Conservation (phyloP, 768 basidiomycete species). For the Lanmaoa rubissima region DNA sequence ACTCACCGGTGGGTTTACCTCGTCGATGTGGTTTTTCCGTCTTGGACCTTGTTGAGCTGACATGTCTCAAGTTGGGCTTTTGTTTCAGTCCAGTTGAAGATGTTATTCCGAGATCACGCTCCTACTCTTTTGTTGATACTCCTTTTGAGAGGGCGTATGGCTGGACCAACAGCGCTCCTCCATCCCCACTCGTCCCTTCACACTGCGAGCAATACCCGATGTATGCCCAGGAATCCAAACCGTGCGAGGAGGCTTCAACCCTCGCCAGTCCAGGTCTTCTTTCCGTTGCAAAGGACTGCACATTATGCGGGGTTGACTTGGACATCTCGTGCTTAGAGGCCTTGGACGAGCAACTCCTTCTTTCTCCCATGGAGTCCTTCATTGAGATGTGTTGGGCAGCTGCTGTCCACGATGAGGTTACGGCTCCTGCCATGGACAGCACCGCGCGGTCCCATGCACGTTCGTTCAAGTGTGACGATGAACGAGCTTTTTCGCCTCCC, state of each 20-base stretch:
- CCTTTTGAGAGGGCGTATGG: slow-evolving; percentile 18
- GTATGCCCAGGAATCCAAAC: slow-evolving; percentile 6
- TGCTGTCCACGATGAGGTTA: slow-evolving; percentile 32
- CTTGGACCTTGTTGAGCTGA: background rate
- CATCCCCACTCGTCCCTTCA: slow-evolving; percentile 5
- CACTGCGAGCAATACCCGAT: slow-evolving; percentile 7
- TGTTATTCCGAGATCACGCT: slow-evolving; percentile 2
- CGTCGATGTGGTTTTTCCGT: background rate
- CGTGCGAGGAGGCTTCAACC: background rate
- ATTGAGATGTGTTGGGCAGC: slow-evolving; percentile 40
- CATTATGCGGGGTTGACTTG: slow-evolving; percentile 33
- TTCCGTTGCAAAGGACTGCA: slow-evolving; percentile 22
- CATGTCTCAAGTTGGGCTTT: slow-evolving; percentile 20
- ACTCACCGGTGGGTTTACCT: slow-evolving; percentile 24
- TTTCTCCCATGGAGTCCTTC: slow-evolving; percentile 39
- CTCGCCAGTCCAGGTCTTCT: slow-evolving; percentile 6
- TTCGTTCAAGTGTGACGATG: slow-evolving; percentile 15
- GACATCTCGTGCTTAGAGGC: slow-evolving; percentile 36
- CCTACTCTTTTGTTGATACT: slow-evolving; percentile 16
- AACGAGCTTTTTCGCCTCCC: background rate
- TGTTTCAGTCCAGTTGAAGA: slow-evolving; percentile 24
- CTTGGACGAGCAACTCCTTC: slow-evolving; percentile 41
- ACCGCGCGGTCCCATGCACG: slow-evolving; percentile 7
- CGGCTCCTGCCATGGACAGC: background rate
- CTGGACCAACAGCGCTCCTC: slow-evolving; percentile 21